Base-by-base conservation (phyloP, 352 stramenopile species). In the Pythium oligandrum region DNA sequence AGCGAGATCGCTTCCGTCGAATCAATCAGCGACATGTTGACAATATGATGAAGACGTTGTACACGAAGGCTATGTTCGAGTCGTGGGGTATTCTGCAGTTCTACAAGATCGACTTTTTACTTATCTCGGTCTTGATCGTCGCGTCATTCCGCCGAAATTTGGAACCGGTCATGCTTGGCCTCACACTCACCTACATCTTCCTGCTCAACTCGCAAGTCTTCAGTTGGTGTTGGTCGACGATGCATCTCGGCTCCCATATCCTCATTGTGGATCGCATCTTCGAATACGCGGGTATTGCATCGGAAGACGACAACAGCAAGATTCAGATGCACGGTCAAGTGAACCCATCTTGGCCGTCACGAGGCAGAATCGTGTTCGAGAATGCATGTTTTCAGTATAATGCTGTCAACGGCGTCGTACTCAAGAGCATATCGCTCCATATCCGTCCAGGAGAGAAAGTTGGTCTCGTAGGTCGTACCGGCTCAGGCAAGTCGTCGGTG, bases 391-490 rank as follows among this genome's bases (percentile, higher is more conserved):
- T 64, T 32, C 55, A 64, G 52, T 73, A 73, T 35, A 53, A 52
- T n/a, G 32, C 36, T 10, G 6, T 55, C 1, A 33, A 9, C 33
- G 57, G 51, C 2, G 30, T 26, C 0, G 57, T 64, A 26, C 44
- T 64, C 6, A 57, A 45, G 30, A 12, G 61, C 31, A 44, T 86
- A 12, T 58, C 58, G 17, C n/a, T 90, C 88, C 44, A 32, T 26
- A 71, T 96, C 31, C 53, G 8, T 30, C 44, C 50, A 2, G 50
- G 55, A 8, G 60, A 89, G 44, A 74, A 78, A 40, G 75, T 86
- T 62, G 89, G 83, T 38, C 66, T 97, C 6, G 83, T 95, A 6
- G 89, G 89, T 11, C 64, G 87, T 45, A 96, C 87, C 5, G 46
- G 59, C 31, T 46, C 57, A 0, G 57, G 57, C 37, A 63, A 63